Evolutionary conservation across 2,329 filamentous ascomycete genomes (phyloP).

Genomic region (Tolypocladium endophyticum): DNA sequence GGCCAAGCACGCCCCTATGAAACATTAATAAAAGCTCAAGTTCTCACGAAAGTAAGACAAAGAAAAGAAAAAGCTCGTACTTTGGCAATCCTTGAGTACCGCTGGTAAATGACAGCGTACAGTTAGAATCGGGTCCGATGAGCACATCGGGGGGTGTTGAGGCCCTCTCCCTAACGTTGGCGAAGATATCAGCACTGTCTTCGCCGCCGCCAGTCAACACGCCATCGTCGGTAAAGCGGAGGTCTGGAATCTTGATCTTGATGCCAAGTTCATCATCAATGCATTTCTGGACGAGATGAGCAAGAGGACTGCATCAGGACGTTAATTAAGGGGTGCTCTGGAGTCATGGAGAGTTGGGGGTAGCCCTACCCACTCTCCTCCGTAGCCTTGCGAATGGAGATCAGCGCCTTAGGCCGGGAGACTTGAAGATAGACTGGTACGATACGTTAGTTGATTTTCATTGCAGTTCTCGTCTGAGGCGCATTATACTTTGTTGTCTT

Average conservation of each 20-base stretch:
- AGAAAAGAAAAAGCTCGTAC: too few relatives aligned
- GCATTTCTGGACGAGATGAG: conserved; percentile 44
- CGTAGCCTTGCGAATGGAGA: too few relatives aligned
- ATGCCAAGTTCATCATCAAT: conserved; percentile 64
- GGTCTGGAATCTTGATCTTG: conserved; percentile 62
- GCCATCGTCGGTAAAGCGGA: conserved; percentile 64
- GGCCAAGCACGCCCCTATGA: conserved; percentile 74
- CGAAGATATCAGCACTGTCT: conserved; percentile 58
- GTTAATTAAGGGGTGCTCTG: too few relatives aligned
- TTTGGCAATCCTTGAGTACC: conserved; percentile 79
- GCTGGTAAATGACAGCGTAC: conserved; percentile 68
- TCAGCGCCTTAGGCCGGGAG: too few relatives aligned
- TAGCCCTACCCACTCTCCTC: too few relatives aligned
- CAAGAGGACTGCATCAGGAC: conserved; percentile 44
- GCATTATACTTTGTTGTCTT: too few relatives aligned
- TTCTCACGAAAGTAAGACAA: too few relatives aligned
- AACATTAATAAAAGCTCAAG: too few relatives aligned
- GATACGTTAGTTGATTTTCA: too few relatives aligned
- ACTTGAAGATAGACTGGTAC: too few relatives aligned
- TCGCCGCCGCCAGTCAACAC: conserved; percentile 56
- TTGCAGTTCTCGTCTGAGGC: too few relatives aligned
- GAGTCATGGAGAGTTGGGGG: too few relatives aligned
- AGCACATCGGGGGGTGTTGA: conserved; percentile 55
- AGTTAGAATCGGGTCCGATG: conserved; percentile 77
- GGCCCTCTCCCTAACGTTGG: conserved; percentile 35